Conservation (phyloP, 2,329 filamentous ascomycete genomes). For the Penicillium griseofulvum region DNA sequence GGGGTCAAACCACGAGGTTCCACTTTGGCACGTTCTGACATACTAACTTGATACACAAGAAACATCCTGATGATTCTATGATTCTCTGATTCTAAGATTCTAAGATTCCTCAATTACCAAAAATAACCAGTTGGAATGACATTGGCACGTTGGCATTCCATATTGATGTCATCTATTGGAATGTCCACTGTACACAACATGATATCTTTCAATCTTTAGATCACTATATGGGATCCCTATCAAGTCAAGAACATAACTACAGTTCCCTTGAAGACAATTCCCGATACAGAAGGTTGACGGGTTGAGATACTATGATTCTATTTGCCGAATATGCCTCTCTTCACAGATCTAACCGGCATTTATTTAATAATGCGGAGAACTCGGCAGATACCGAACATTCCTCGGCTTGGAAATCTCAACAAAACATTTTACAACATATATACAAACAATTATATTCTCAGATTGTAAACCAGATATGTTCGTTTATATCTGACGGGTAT, state of each 20-base stretch:
- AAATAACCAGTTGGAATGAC: conserved; percentile 8
- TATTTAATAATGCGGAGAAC: neutral
- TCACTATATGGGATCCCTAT: neutral
- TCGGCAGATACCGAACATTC: conserved; percentile 1
- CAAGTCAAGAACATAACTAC: neutral
- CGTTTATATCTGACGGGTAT: no score
- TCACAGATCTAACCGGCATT: neutral
- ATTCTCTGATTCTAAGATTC: neutral
- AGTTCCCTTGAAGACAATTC: neutral
- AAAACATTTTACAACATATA: no score
- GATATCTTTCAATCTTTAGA: neutral
- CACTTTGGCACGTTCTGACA: conserved; percentile 1
- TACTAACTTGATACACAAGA: neutral
- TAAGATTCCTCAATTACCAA: neutral
- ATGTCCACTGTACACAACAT: neutral
- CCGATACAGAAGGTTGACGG: no score
- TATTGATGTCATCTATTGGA: conserved; percentile 4
- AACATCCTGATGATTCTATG: no score
- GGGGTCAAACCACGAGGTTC: conserved; percentile 5
- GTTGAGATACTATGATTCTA: neutral
- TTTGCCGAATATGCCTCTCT: neutral
- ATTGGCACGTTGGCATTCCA: conserved; percentile 7
- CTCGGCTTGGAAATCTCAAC: neutral
- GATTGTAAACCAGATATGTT: no score
- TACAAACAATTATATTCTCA: no score